Evolutionary conservation across 768 basidiomycete genomes (phyloP).

Genomic region (Strobilomyces confusus): DNA sequence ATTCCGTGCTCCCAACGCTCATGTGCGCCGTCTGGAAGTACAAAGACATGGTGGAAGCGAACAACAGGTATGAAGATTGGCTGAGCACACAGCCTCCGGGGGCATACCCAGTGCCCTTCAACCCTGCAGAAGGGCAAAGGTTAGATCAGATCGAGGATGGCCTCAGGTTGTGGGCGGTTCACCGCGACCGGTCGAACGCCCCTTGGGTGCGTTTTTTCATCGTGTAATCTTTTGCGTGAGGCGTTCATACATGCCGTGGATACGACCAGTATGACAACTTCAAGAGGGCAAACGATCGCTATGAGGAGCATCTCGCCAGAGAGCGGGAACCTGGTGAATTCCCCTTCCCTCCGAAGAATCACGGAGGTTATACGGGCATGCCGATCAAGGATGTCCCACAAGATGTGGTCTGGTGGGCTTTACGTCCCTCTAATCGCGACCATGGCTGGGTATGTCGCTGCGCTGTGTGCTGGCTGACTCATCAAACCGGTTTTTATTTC

Average conservation of each 20-base stretch:
- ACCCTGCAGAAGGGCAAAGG: background rate
- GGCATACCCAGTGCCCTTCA: slow-evolving; percentile 11
- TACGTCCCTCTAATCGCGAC: background rate
- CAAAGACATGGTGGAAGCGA: background rate
- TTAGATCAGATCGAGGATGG: background rate
- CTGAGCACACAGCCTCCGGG: slow-evolving; percentile 6
- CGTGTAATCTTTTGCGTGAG: background rate
- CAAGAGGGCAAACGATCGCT: slow-evolving; percentile 7
- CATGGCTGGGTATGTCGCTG: slow-evolving; percentile 9
- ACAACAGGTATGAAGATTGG: slow-evolving; percentile 16
- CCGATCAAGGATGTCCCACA: slow-evolving; percentile 15
- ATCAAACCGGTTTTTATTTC: background rate
- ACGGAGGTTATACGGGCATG: background rate
- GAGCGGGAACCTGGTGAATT: slow-evolving; percentile 6
- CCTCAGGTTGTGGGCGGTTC: slow-evolving; percentile 8
- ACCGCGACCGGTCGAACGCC: background rate
- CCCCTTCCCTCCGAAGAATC: background rate
- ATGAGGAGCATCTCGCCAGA: slow-evolving; percentile 3
- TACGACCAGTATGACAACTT: slow-evolving; percentile 2
- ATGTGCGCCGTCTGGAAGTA: slow-evolving; percentile 8
- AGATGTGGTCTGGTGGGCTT: slow-evolving; percentile 12
- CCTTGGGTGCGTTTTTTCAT: slow-evolving; percentile 13
- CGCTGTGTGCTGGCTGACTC: background rate
- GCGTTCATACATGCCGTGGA: background rate
- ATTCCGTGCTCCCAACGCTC: background rate